A percentile compares a stretch with the other conserved stretches of the same genome.
Conservation (phyloP, 176 grass and related monocot genomes). For the Zoysia japonica region DNA sequence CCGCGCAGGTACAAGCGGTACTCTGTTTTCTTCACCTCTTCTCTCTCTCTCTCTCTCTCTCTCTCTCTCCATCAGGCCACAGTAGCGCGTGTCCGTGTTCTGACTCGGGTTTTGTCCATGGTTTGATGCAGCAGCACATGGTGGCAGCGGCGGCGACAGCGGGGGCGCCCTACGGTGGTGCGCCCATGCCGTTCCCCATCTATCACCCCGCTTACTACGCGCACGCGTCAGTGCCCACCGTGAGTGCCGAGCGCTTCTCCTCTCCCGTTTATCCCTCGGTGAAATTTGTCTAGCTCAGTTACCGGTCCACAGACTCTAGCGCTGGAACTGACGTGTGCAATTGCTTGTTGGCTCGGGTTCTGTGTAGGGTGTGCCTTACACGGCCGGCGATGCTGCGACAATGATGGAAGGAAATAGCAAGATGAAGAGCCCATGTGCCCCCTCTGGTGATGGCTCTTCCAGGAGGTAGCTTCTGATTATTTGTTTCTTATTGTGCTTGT, state of each 20-base stretch:
- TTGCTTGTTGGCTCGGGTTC: slow-evolving; percentile 12
- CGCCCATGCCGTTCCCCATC: slow-evolving; percentile 57
- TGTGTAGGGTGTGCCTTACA: slow-evolving; percentile 40
- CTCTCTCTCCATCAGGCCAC: background rate
- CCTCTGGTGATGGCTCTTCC: slow-evolving; percentile 47
- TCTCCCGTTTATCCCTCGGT: background rate
- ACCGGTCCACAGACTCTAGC: background rate
- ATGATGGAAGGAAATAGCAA: slow-evolving; percentile 49
- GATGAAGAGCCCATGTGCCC: slow-evolving; percentile 28
- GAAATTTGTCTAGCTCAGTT: background rate
- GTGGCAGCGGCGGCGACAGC: slow-evolving; percentile 24
- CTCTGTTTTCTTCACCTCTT: background rate
- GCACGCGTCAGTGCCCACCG: slow-evolving; percentile 62
- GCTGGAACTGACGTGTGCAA: slow-evolving; percentile 12
- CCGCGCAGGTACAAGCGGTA: slow-evolving; percentile 54
- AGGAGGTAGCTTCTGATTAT: slow-evolving; percentile 40
- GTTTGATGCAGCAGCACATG: slow-evolving; percentile 44
- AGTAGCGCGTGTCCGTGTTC: no score
- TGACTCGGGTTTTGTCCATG: slow-evolving; percentile 22
- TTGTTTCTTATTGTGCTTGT: background rate
- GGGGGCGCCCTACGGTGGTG: slow-evolving; percentile 38
- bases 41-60: background rate
- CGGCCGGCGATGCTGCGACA: slow-evolving; percentile 31
- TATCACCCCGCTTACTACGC: slow-evolving; percentile 54
- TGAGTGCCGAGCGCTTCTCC: slow-evolving; percentile 30